These are phyloP conservation scores for Malus hybrid DNA, from an alignment of 331 rosid genomes.

Conservation along the genomic window DNA sequence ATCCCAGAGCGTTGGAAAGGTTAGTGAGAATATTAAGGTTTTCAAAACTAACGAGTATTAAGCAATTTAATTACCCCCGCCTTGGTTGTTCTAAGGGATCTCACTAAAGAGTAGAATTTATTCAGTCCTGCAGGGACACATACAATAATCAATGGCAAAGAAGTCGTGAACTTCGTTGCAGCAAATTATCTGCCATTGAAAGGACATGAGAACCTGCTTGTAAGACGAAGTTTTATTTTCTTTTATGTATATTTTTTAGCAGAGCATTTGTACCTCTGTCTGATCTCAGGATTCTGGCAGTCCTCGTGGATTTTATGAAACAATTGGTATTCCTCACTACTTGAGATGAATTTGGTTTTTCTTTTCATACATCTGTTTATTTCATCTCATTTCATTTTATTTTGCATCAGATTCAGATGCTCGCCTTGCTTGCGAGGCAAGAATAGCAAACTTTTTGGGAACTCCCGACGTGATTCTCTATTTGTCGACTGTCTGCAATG, in stretches of 20 bases:
- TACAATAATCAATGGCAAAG: conserved; percentile 65
- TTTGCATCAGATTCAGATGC: conserved; percentile 47
- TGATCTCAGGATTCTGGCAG: conserved; percentile 84
- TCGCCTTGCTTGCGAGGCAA: conserved; percentile 96
- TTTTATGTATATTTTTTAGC: background rate
- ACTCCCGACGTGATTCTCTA: conserved; percentile 92
- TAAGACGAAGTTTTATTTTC: conserved; percentile 35
- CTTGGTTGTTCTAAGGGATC: background rate
- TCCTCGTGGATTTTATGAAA: conserved; percentile 98
- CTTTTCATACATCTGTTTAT: background rate
- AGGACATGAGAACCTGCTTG: conserved; percentile 78
- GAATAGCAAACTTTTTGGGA: conserved; percentile 93
- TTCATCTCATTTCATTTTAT: background rate
- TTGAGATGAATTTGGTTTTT: conserved; percentile 13
- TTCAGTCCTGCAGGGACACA: conserved; percentile 96
- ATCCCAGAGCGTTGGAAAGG: conserved; percentile 93
- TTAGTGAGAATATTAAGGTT: conserved; percentile 32
- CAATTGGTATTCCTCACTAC: conserved; percentile 55
- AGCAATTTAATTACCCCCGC: background rate
- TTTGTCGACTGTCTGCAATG: conserved; percentile 88
- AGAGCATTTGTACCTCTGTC: conserved; percentile 21
- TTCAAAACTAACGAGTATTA: too few species aligned
- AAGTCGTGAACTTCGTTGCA: conserved; percentile 87
- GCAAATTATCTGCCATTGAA: conserved; percentile 92
- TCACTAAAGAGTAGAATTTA: conserved; percentile 16